Evolutionary conservation across 192 early-diverging fungal species (phyloP).

Genomic region (Coemansia nantahalensis): DNA sequence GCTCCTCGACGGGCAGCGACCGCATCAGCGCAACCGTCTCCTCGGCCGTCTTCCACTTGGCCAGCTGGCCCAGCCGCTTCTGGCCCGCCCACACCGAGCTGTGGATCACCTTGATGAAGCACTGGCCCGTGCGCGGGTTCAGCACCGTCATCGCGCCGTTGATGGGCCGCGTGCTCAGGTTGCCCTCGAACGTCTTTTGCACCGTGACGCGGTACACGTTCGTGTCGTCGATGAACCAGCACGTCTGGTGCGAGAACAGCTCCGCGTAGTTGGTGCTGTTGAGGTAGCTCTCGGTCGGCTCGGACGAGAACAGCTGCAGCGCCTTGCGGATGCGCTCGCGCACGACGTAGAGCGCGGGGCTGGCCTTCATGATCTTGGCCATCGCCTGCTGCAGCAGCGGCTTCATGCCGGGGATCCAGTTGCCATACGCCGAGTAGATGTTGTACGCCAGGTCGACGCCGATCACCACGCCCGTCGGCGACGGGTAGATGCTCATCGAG

Average conservation of each 20-base stretch:
- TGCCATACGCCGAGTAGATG: constrained; percentile 90
- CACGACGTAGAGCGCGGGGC: constrained; percentile 94
- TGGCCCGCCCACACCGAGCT: constrained; percentile 99
- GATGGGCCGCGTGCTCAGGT: constrained; percentile 97
- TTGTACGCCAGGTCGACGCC: constrained; percentile 98
- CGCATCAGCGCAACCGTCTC: constrained; percentile 99
- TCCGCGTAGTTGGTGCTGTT: constrained; percentile 94
- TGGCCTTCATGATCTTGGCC: constrained; percentile 99
- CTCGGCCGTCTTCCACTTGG: constrained; percentile 99
- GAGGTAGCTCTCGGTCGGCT: constrained; percentile 97
- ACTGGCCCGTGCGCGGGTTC: constrained; percentile 97
- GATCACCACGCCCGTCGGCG: constrained; percentile 94
- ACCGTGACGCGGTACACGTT: constrained; percentile 99
- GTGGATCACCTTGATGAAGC: constrained; percentile 99
- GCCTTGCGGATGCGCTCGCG: constrained; percentile 99
- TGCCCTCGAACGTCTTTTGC: constrained; percentile 99
- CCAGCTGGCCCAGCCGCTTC: constrained; percentile 98
- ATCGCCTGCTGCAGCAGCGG: constrained; percentile 95
- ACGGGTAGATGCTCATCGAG: constrained; percentile 99
- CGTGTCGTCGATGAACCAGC: constrained; percentile 99
- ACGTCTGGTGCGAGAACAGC: constrained; percentile 96
- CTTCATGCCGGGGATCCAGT: constrained; percentile 99
- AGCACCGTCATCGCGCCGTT: constrained; percentile 99
- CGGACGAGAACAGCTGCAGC: constrained; percentile 96
- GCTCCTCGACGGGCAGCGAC: constrained; percentile 97